Base-by-base conservation (phyloP, 1,139 yeast genomes). In the Diutina catenulata region DNA sequence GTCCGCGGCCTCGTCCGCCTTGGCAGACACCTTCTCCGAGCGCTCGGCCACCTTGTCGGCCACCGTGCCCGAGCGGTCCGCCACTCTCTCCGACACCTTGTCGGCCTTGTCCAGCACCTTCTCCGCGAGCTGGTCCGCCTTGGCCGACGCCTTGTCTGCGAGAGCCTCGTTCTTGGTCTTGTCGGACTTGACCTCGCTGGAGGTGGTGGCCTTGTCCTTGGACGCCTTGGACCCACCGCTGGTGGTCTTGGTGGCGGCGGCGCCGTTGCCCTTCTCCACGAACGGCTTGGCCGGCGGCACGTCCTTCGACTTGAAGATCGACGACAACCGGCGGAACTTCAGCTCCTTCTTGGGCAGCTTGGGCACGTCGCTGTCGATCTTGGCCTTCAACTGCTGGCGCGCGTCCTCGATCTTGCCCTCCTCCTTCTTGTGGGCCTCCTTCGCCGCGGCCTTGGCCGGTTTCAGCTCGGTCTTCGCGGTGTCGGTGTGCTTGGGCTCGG, bases 381-480 rank as follows among this genome's bases (percentile, higher is more conserved):
- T 48, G 46, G 42, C 44, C 40, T 36, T 47, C 49, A 19, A 53
- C 38, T 42, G 47, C 44, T 32, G 50, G 48, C 11, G 53, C 47
- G 20, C 15, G 15, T 31, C 14, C 14, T 43, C 41, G 44, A 51
- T 35, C 46, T 45, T 18, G 46, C 42, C 33, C 49, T 37, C 28
- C 18, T 25, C 14, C 15, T 40, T 46, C 44, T 37, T 26, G 26
- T 8, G 6, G n/a, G 24, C 42, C 18, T 39, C 42, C 42, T 42
- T 41, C 14, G 36, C 41, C 14, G 41, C 42, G 3, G 37, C 15
- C 27, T 25, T 25, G 5, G 28, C 15, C n/a, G n/a, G n/a, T n/a
- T n/a, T n/a, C n/a, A n/a, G n/a, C n/a, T 25, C 28, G 8, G 28
- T 25, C 28, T 31, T n/a, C 10, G 41, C 33, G n/a, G 38, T 33